Percentiles rank a stretch among this genome's conserved stretches.
phyloP scores from a whole-genome alignment of 495 filamentous ascomycete genomes.

The Copromyces sp. region DNA sequence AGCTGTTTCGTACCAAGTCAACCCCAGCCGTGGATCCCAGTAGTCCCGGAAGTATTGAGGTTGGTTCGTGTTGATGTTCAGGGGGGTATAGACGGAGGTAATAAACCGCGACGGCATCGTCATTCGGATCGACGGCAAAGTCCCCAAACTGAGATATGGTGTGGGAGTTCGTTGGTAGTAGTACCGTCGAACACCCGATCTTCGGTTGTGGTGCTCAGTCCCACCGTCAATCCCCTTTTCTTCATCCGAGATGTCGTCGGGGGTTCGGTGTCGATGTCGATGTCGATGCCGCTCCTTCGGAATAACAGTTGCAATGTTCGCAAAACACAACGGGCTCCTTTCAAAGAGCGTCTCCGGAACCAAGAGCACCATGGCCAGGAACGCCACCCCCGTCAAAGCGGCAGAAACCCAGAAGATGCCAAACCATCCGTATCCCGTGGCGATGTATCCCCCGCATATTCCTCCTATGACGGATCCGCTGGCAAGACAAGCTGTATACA shows the following conservation, averaged over 20 bases:
- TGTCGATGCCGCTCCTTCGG: neutral
- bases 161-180: neutral
- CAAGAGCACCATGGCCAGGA: constrained; percentile 31
- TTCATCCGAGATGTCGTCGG: neutral
- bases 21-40: neutral
- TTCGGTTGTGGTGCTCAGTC: neutral
- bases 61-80: neutral
- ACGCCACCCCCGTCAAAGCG: constrained; percentile 23
- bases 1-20: constrained; percentile 12
- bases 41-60: neutral
- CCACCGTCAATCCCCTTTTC: neutral
- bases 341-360: constrained; percentile 49
- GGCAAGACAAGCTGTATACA: constrained; percentile 43
- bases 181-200: constrained; percentile 8
- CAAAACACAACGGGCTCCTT: constrained; percentile 8
- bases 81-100: neutral
- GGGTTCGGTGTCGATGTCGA: neutral
- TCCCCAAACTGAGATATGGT: constrained; percentile 14
- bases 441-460: constrained; percentile 40
- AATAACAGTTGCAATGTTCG: neutral
- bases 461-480: constrained; percentile 39
- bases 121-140: constrained; percentile 18
- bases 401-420: constrained; percentile 36
- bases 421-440: constrained; percentile 30
- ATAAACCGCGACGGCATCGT: constrained; percentile 18